Base-by-base conservation (phyloP, 768 basidiomycete genomes). In the Cystofilobasidium bisporidii region DNA sequence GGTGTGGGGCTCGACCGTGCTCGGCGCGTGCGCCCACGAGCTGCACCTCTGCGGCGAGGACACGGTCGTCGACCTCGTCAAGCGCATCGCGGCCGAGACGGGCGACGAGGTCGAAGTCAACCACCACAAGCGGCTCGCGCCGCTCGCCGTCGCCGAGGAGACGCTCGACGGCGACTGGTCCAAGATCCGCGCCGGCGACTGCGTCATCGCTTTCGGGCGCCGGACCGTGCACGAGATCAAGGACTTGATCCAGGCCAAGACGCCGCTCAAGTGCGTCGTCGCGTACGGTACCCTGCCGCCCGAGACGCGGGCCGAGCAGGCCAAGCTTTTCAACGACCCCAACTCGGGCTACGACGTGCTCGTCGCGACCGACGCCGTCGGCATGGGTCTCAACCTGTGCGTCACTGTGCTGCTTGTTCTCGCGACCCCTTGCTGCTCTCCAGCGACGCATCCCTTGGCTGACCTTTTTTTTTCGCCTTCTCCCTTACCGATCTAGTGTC, bases 381-480 rank as follows among this genome's bases (percentile, higher is more conserved):
- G 96, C 1, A 93, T 99, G 91, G 96, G 96, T 0, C 81, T 99
- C 26, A 98, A 99, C 74, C 78, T 99, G 96, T 97, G 76, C 71
- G 77, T 72, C 48, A 36, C 20, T 48, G 32, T 26, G 43, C 43
- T 43, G n/a, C n/a, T n/a, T n/a, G n/a, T n/a, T n/a, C n/a, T n/a
- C n/a, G n/a, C n/a, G n/a, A 43, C 36, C 12, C 36, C 36, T 36
- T 36, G 43, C 43, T 43, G 40, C 40, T 41, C 9, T 41, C 17
- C 40, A 9, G 40, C 9, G 40, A 17, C 40, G 40, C 40, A 20
- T 4, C 22, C 22, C 41, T 50, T 67, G 41, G 18, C 33, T 20
- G 33, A 26, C n/a, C 63, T 50, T 0, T 5, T 4, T 6, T n/a
- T n/a, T n/a, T n/a, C 56, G 26, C 57, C 56, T 47, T 67, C 36